Conservation (phyloP, 805 yeast genomes). For the Metschnikowia sp. region DNA sequence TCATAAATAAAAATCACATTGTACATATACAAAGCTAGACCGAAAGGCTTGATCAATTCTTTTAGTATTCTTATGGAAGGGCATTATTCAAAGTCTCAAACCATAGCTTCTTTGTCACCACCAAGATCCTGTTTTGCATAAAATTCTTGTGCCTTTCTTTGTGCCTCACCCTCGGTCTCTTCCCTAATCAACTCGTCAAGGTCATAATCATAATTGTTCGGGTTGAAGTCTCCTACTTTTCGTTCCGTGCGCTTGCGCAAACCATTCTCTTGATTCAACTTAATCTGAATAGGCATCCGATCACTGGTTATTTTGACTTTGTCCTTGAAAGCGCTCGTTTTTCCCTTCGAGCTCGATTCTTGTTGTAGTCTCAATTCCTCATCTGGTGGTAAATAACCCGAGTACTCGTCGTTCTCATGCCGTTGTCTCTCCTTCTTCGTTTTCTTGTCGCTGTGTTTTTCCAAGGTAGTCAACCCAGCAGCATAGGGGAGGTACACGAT, state of each 20-base stretch:
- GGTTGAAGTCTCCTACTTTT: slow-evolving; percentile 34
- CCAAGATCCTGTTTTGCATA: slow-evolving; percentile 13
- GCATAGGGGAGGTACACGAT: slow-evolving; percentile 46
- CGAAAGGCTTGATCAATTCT: not conserved
- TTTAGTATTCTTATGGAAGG: too few species aligned
- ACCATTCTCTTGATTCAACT: slow-evolving; percentile 22
- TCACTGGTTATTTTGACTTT: slow-evolving; percentile 31
- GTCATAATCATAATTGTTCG: slow-evolving; percentile 43
- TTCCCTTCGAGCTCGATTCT: slow-evolving; percentile 10
- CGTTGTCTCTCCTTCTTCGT: slow-evolving; percentile 4
- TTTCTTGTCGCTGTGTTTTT: slow-evolving; percentile 23
- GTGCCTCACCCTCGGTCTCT: slow-evolving; percentile 25
- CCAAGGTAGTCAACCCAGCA: slow-evolving; percentile 47
- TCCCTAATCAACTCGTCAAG: slow-evolving; percentile 42
- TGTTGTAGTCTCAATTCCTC: slow-evolving; percentile 21
- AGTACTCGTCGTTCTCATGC: slow-evolving; percentile 11
- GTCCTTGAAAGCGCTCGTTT: slow-evolving; percentile 25
- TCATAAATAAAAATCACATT: not conserved
- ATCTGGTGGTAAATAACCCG: slow-evolving; percentile 43
- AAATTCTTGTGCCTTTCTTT: slow-evolving; percentile 7
- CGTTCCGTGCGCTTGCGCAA: slow-evolving; percentile 33
- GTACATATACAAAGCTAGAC: slow-evolving; percentile 1
- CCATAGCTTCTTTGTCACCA: slow-evolving; percentile 19
- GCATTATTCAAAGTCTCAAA: not conserved
- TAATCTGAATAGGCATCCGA: slow-evolving; percentile 36